Evolutionary conservation across 2,329 filamentous ascomycete genomes (phyloP), one percentile per base, ranked within the genome.

Genomic region (Colletotrichum limetticola): DNA sequence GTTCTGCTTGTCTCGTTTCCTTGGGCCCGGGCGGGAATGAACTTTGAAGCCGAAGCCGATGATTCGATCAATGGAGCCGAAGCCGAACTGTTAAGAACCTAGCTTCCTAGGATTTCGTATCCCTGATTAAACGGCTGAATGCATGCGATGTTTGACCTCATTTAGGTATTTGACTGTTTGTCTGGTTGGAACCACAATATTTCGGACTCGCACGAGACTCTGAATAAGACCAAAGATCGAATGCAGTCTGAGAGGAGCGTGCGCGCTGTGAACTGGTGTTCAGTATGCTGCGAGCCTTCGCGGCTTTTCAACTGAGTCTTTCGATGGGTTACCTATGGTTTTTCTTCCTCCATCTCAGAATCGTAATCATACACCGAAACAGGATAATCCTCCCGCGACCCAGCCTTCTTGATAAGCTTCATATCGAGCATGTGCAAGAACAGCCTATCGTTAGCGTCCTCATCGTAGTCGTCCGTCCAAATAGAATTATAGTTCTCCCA

Each of bases 401-500:
- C 56, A 42, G 37, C 8, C 42, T 60, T 16, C 35, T 30, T 53
- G 6, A 37, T 5, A 28, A 67, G 22, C 37, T 61, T 67, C 24
- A n/a, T 55, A 19, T 67, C 11, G 7, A 66, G 7, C 35, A 59
- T 59, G 16, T 14, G 26, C 11, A 66, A 28, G n/a, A 24, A 35
- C 1, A 12, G 22, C 9, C 37, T 37, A 30, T 60, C 55, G 3
- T 30, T 22, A 11, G 35, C 66, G 0, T 6, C 22, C 14, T 26
- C 28, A 19, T 5, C 65, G 32, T 67, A 28, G 3, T 42, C 19
- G 6, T 14, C 42, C 49, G 69, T 68, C 69, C 69, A 71, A 0
- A 68, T 22, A 42, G 12, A 19, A 19, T 24, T 52, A 4, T 22
- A 28, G 12, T 63, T 57, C 28, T 59, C 69, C 32, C 42, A 57